These are phyloP conservation scores for Coemansia biformis DNA, from an alignment of 192 early-diverging fungal species.

Conservation along the genomic window DNA sequence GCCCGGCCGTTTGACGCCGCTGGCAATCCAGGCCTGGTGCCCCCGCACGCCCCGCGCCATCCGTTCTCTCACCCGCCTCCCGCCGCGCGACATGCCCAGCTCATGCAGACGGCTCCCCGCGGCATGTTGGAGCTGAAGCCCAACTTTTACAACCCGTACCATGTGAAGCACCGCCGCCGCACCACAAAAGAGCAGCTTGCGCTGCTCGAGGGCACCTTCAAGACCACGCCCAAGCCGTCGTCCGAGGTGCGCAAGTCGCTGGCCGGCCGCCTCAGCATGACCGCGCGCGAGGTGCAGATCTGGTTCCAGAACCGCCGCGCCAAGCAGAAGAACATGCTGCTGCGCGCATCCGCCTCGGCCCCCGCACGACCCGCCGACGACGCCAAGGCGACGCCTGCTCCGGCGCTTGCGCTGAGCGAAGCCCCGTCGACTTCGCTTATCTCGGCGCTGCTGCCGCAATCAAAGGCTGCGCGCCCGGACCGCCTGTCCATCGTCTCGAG, in stretches of 20 bases:
- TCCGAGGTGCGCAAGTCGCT: slow-evolving; percentile 56
- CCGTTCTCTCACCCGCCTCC: slow-evolving; percentile 1
- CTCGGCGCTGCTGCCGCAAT: slow-evolving; percentile 11
- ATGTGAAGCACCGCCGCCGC: slow-evolving; percentile 69
- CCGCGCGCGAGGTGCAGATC: slow-evolving; percentile 69
- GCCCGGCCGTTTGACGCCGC: slow-evolving; percentile 18
- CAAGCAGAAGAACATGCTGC: slow-evolving; percentile 59
- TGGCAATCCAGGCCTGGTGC: slow-evolving; percentile 9
- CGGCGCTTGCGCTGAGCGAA: too few relatives aligned
- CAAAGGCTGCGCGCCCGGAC: slow-evolving; percentile 1
- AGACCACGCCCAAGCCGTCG: slow-evolving; percentile 66
- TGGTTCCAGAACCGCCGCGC: slow-evolving; percentile 85
- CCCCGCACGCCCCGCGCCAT: slow-evolving; percentile 7
- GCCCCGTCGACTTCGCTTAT: too few relatives aligned
- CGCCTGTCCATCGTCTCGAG: too few relatives aligned
- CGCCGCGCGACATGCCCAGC: background rate
- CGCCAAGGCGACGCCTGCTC: background rate
- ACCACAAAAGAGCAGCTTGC: slow-evolving; percentile 68
- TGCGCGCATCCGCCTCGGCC: slow-evolving; percentile 23
- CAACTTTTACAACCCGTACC: slow-evolving; percentile 71
- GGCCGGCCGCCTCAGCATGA: slow-evolving; percentile 61
- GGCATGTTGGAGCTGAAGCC: slow-evolving; percentile 54
- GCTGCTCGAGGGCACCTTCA: slow-evolving; percentile 64
- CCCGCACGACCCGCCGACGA: slow-evolving; percentile 3
- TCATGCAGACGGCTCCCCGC: slow-evolving; percentile 3